These are phyloP conservation scores for Mycena sp. DNA, from an alignment of 1,284 basidiomycete species.

Conservation along the genomic window DNA sequence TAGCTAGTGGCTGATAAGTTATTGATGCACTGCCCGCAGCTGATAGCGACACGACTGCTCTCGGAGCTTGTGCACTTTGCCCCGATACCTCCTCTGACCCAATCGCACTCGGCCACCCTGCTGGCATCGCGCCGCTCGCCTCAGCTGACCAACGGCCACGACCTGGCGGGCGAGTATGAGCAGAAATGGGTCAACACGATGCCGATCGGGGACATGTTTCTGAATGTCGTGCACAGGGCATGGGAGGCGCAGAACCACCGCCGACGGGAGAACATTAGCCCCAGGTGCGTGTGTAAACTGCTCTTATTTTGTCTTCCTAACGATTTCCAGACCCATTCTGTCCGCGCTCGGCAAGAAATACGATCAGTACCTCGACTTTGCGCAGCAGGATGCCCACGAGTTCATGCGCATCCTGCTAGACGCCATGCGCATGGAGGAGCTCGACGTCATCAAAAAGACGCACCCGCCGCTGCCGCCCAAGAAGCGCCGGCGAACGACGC, in stretches of 20 bases:
- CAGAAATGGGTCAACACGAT: slow-evolving; percentile 63
- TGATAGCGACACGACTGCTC: slow-evolving; percentile 72
- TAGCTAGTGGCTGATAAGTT: not conserved
- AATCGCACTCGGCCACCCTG: slow-evolving; percentile 48
- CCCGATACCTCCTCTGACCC: slow-evolving; percentile 51
- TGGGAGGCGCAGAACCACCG: slow-evolving; percentile 67
- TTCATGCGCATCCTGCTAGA: slow-evolving; percentile 90
- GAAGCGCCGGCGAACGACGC: slow-evolving; percentile 49
- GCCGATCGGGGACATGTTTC: slow-evolving; percentile 72
- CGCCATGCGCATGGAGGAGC: slow-evolving; percentile 95
- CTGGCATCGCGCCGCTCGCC: slow-evolving; percentile 65
- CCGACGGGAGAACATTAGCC: slow-evolving; percentile 62
- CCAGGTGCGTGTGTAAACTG: slow-evolving; percentile 61
- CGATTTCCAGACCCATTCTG: slow-evolving; percentile 63
- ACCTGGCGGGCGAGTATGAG: slow-evolving; percentile 59
- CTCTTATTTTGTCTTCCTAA: not conserved
- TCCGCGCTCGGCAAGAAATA: slow-evolving; percentile 83
- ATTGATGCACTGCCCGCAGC: slow-evolving; percentile 44
- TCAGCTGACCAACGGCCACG: slow-evolving; percentile 72
- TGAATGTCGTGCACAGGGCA: slow-evolving; percentile 62
- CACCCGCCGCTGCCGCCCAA: slow-evolving; percentile 62
- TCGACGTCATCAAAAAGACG: slow-evolving; percentile 87
- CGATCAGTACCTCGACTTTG: slow-evolving; percentile 91
- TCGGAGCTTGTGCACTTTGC: slow-evolving; percentile 68
- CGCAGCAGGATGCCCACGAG: slow-evolving; percentile 96